A percentile compares a stretch with the other conserved stretches of the same genome.
Evolutionary conservation across 345 rosid species (phyloP).

Genomic region (Odontarrhena argentea): DNA sequence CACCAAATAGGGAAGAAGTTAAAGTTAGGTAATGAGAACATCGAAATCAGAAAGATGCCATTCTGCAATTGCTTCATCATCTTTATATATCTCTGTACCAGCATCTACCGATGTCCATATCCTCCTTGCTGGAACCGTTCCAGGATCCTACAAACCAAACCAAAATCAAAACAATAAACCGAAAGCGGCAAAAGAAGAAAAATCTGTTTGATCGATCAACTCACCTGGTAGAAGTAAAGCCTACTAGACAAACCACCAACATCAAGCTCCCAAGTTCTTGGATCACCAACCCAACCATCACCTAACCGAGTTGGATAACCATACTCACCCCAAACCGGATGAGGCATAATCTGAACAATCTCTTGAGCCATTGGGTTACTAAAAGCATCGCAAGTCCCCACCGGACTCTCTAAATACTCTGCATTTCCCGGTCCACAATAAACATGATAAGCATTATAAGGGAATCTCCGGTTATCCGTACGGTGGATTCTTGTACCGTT

Average conservation of each 20-base stretch:
- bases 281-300: constrained; percentile 71
- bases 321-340: constrained; percentile 67
- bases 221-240: constrained; percentile 77
- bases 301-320: constrained; percentile 68
- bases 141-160: constrained; percentile 55
- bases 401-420: constrained; percentile 46
- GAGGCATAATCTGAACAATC: constrained; percentile 71
- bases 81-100: constrained; percentile 64
- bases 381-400: constrained; percentile 62
- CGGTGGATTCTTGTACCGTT: constrained; percentile 52
- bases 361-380: constrained; percentile 82
- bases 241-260: constrained; percentile 64
- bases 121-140: constrained; percentile 60
- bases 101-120: constrained; percentile 66
- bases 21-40: constrained; percentile 42
- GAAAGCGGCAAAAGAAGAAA: background rate
- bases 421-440: constrained; percentile 76
- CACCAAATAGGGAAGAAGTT: no score
- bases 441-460: constrained; percentile 67
- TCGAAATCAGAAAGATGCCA: constrained; percentile 64
- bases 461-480: constrained; percentile 52
- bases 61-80: constrained; percentile 58
- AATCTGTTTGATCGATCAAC: constrained; percentile 6
- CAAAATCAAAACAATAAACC: background rate
- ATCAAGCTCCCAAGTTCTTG: constrained; percentile 72